A percentile compares a stretch with the other conserved stretches of the same genome.
Evolutionary conservation across 805 yeast species (phyloP).

Genomic region (baker's yeast (Saccharomyces cerevisiae)): DNA sequence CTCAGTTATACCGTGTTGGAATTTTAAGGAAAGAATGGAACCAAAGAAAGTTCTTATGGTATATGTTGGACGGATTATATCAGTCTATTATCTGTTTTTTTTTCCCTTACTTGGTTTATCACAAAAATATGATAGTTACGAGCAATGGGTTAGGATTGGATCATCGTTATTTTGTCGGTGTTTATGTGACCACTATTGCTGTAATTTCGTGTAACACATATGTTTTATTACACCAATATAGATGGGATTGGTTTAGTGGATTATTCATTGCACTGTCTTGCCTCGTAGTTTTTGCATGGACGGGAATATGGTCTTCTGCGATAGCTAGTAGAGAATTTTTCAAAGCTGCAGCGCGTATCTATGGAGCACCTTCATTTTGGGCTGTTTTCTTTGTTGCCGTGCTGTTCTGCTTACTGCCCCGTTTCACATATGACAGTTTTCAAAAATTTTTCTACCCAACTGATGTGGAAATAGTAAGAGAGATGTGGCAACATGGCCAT

Average conservation of each 20-base stretch:
- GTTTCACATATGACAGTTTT: conserved; percentile 52
- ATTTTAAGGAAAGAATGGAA: conserved; percentile 67
- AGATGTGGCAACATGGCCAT: conserved; percentile 59
- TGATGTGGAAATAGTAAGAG: conserved; percentile 68
- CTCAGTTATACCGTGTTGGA: conserved; percentile 68
- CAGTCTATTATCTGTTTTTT: conserved; percentile 67
- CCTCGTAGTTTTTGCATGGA: conserved; percentile 60
- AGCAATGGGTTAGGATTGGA: conserved; percentile 51
- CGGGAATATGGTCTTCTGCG: conserved; percentile 68
- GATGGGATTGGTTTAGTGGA: conserved; percentile 75
- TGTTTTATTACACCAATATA: conserved; percentile 56
- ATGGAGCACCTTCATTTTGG: conserved; percentile 60
- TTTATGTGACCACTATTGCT: conserved; percentile 56
- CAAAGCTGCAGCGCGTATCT: conserved; percentile 55
- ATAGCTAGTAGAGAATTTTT: conserved; percentile 50
- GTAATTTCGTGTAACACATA: conserved; percentile 60
- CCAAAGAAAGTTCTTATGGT: conserved; percentile 57
- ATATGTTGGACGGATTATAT: conserved; percentile 69
- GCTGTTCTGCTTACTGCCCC: conserved; percentile 55
- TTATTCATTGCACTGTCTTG: conserved; percentile 51
- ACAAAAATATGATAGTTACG: conserved; percentile 37
- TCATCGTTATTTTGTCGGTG: conserved; percentile 69
- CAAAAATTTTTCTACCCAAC: conserved; percentile 48
- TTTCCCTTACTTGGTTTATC: conserved; percentile 57
- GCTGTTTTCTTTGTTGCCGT: conserved; percentile 59